Evolutionary conservation across 202 grass and related monocot genomes (phyloP).

Genomic region (Hordeum pubiflorum): DNA sequence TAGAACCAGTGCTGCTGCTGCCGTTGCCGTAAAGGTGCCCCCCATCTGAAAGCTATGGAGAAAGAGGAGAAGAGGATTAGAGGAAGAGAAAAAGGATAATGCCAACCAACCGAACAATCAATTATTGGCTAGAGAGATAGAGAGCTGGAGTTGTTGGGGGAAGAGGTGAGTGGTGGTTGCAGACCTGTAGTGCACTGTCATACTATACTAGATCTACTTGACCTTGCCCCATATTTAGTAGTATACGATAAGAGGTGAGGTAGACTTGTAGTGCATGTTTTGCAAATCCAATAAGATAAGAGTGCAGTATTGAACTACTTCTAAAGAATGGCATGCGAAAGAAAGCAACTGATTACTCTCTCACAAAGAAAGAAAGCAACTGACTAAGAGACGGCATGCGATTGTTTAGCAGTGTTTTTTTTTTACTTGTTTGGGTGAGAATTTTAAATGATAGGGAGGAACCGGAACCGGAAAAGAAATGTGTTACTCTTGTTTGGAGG

Average conservation of each 20-base stretch:
- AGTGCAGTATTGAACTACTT: background rate
- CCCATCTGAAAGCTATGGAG: slow-evolving; percentile 18
- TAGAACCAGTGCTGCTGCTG: background rate
- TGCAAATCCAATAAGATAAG: background rate
- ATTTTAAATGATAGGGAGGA: background rate
- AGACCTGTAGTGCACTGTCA: background rate
- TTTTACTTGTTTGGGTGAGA: background rate
- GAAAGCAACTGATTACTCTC: background rate
- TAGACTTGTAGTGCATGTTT: background rate
- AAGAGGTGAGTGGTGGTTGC: background rate
- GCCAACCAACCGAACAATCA: background rate
- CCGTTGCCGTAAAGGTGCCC: background rate
- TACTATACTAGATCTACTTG: background rate
- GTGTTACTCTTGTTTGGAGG: background rate
- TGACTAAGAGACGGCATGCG: too few species aligned
- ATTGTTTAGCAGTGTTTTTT: background rate
- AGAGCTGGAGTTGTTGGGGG: background rate
- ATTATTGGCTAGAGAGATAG: background rate
- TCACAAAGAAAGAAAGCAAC: too few species aligned
- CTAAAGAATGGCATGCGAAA: background rate
- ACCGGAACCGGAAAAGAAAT: background rate
- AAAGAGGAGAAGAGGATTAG: background rate
- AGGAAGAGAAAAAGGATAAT: background rate
- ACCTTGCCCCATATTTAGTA: background rate
- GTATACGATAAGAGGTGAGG: too few species aligned